Percentiles rank a stretch among this genome's conserved stretches.
phyloP scores from a whole-genome alignment of 177 flowering plant species.

The Vitis hybrid region DNA sequence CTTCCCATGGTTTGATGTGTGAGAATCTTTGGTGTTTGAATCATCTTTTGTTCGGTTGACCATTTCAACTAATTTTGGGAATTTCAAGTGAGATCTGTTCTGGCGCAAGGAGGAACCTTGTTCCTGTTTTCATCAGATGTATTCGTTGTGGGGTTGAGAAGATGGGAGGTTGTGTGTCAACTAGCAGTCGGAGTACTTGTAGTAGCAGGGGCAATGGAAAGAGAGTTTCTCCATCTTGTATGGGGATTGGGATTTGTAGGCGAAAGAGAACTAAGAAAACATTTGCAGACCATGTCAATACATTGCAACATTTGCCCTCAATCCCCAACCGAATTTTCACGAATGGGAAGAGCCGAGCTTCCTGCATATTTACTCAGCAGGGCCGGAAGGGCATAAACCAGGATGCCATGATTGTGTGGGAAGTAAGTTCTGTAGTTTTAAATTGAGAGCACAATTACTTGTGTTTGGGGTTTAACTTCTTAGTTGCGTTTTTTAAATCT shows the following conservation, averaged over 20 bases:
- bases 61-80: conserved; percentile 4
- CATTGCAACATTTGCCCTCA: conserved; percentile 56
- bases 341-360: conserved; percentile 70
- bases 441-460: background rate
- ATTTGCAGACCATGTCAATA: conserved; percentile 47
- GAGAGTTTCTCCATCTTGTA: conserved; percentile 36
- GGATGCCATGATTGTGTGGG: conserved; percentile 98
- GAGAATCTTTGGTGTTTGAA: conserved; percentile 29
- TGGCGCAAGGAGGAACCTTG: conserved; percentile 17
- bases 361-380: conserved; percentile 75
- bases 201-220: conserved; percentile 58
- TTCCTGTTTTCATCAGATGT: conserved; percentile 26
- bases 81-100: conserved; percentile 30
- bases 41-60: conserved; percentile 30
- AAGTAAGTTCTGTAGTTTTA: conserved; percentile 48
- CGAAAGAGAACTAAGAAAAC: conserved; percentile 46
- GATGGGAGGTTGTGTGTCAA: conserved; percentile 89
- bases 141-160: conserved; percentile 27
- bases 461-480: conserved; percentile 16
- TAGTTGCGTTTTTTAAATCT: conserved; percentile 3
- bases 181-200: conserved; percentile 47
- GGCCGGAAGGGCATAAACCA: conserved; percentile 96
- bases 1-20: conserved; percentile 11
- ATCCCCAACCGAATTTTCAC: conserved; percentile 68
- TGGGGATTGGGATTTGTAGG: conserved; percentile 35